Evolutionary conservation across 768 basidiomycete species (phyloP).

Genomic region (Russula compacta): DNA sequence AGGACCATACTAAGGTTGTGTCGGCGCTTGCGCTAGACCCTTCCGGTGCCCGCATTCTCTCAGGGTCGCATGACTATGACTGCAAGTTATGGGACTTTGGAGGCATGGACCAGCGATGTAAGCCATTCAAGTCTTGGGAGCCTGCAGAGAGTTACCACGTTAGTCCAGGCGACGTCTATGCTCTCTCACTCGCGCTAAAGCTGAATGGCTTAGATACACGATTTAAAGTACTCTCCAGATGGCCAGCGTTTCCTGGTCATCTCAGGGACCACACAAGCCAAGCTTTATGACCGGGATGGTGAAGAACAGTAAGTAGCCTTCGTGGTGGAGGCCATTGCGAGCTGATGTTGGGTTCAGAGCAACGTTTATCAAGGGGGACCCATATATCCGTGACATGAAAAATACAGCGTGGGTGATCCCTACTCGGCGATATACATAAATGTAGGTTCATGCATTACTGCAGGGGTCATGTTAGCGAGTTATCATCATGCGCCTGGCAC

Average conservation of each 20-base stretch:
- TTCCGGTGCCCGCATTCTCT: conserved; percentile 83
- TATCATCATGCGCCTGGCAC: conserved; percentile 89
- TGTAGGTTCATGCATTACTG: background rate
- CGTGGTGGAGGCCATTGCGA: conserved; percentile 27
- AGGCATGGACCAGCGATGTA: conserved; percentile 84
- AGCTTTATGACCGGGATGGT: conserved; percentile 86
- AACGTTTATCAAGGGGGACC: conserved; percentile 88
- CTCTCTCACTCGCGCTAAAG: conserved; percentile 6
- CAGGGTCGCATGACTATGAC: conserved; percentile 96
- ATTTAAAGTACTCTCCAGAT: conserved; percentile 81
- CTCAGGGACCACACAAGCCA: conserved; percentile 82
- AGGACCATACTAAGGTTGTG: conserved; percentile 94
- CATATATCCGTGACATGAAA: conserved; percentile 97
- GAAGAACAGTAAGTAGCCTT: conserved; percentile 70
- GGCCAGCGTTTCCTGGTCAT: conserved; percentile 80
- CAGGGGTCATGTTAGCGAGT: conserved; percentile 91
- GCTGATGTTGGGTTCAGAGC: conserved; percentile 53
- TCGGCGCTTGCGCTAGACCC: conserved; percentile 90
- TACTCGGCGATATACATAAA: background rate
- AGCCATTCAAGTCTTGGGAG: conserved; percentile 96
- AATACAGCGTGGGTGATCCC: conserved; percentile 72
- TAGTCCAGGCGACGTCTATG: conserved; percentile 22
- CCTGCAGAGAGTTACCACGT: conserved; percentile 91
- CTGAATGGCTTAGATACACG: conserved; percentile 56
- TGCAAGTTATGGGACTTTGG: conserved; percentile 99